Percentiles rank a stretch among this genome's conserved stretches.
These are phyloP conservation scores for Zostera marina DNA, from an alignment of 116 monocot species.

Conservation along the genomic window DNA sequence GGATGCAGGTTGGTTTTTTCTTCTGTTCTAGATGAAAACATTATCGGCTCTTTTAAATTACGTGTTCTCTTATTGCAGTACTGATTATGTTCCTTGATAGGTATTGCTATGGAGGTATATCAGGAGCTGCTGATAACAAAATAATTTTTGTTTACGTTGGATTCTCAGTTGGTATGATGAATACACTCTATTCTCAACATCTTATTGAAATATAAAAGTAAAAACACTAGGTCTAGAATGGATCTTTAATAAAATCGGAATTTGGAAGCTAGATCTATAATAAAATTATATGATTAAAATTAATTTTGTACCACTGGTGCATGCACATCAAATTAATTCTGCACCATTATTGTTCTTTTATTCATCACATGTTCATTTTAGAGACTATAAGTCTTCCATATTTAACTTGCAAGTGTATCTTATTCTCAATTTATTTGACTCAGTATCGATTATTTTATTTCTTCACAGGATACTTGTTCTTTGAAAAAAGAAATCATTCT, in stretches of 20 bases:
- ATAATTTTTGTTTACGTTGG: constrained; percentile 42
- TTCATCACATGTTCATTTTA: too few relatives aligned
- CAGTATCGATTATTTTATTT: too few relatives aligned
- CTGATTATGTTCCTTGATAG: constrained; percentile 56
- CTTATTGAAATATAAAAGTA: not conserved
- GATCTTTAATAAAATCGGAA: too few relatives aligned
- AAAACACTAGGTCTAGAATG: too few relatives aligned
- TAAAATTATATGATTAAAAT: too few relatives aligned
- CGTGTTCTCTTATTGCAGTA: constrained; percentile 24
- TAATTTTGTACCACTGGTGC: too few relatives aligned
- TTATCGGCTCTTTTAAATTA: not conserved
- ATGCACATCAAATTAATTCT: too few relatives aligned
- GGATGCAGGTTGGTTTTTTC: constrained; percentile 51
- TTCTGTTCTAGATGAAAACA: not conserved
- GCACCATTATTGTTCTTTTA: too few relatives aligned
- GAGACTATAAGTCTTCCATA: too few relatives aligned
- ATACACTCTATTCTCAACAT: not conserved
- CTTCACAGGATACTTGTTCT: constrained; percentile 32
- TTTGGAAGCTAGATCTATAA: too few relatives aligned
- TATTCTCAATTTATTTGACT: too few relatives aligned
- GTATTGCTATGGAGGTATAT: constrained; percentile 52
- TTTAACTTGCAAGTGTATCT: too few relatives aligned
- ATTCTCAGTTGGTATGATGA: constrained; percentile 41
- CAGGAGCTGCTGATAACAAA: constrained; percentile 73
- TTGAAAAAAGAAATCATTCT: constrained; percentile 56